Percentiles rank a stretch among this genome's conserved stretches.
phyloP scores from a whole-genome alignment of 768 basidiomycete species.

The Porpolomopsis calyptriformis region DNA sequence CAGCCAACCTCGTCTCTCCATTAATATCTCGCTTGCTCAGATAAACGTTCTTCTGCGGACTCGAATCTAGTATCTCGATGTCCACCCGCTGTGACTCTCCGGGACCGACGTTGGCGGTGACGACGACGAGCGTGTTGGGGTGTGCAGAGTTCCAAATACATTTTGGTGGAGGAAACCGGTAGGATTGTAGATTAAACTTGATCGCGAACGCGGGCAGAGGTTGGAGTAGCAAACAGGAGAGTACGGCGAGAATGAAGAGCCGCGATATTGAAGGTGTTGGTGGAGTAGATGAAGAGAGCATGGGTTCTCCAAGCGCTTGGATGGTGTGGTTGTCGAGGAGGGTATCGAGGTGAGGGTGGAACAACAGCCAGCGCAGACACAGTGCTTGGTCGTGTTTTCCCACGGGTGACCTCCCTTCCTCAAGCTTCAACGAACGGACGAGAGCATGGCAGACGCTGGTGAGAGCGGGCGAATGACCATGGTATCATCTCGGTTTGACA shows the following conservation, averaged over 20 bases:
- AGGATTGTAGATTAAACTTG: conserved; percentile 73
- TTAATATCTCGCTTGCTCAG: conserved; percentile 81
- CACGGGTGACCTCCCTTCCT: background rate
- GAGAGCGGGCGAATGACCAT: conserved; percentile 18
- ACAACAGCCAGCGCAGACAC: no score
- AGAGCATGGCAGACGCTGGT: conserved; percentile 52
- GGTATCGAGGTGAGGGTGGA: no score
- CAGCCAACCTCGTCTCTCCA: conserved; percentile 84
- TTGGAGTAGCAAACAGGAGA: conserved; percentile 22
- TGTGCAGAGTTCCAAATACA: conserved; percentile 96
- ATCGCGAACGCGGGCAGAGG: conserved; percentile 41
- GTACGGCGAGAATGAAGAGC: no score
- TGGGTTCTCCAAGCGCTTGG: no score
- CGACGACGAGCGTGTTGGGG: conserved; percentile 80
- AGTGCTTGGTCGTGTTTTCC: background rate
- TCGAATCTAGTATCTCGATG: conserved; percentile 89
- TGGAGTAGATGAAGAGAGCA: no score
- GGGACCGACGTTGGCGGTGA: conserved; percentile 84
- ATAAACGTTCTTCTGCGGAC: conserved; percentile 77
- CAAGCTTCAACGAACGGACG: background rate
- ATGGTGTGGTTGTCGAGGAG: no score
- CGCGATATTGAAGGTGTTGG: no score
- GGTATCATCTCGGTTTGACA: conserved; percentile 17
- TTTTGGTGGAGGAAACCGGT: conserved; percentile 63
- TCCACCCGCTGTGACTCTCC: conserved; percentile 76